A percentile compares a stretch with the other conserved stretches of the same genome.
Evolutionary conservation across 108 stramenopile species (phyloP).

Genomic region (Nitzschia sp.): DNA sequence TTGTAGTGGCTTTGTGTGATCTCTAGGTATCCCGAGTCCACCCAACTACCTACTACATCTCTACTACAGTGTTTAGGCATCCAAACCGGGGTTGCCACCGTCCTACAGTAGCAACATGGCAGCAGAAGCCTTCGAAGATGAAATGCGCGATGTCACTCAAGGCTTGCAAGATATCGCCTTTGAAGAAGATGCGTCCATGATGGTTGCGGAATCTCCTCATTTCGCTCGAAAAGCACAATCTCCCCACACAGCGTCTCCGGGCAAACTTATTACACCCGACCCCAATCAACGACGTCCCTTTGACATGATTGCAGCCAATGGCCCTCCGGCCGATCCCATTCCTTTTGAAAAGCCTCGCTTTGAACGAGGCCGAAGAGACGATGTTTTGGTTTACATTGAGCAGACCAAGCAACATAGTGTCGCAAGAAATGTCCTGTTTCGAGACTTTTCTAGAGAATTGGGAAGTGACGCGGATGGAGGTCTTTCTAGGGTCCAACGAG

Average conservation of each 20-base stretch:
- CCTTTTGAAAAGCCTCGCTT: constrained; percentile 37
- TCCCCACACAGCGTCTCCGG: constrained; percentile 2
- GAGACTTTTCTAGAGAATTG: constrained; percentile 45
- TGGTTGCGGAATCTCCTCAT: background rate
- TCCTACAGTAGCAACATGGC: background rate
- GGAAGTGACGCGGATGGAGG: constrained; percentile 33
- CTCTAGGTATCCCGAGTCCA: too few relatives aligned
- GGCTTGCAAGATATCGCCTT: constrained; percentile 8
- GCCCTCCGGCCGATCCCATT: constrained; percentile 45
- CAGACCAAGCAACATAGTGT: constrained; percentile 26
- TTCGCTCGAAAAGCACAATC: constrained; percentile 10
- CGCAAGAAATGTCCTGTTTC: constrained; percentile 45
- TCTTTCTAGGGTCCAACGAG: constrained; percentile 34
- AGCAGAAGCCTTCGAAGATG: background rate
- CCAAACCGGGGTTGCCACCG: too few relatives aligned
- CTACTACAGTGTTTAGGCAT: too few relatives aligned
- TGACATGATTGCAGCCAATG: constrained; percentile 22
- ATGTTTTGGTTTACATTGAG: constrained; percentile 40
- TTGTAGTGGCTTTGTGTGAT: too few relatives aligned
- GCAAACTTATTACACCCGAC: constrained; percentile 1
- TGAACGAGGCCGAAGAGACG: constrained; percentile 42
- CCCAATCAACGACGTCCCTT: constrained; percentile 25
- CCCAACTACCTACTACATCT: too few relatives aligned
- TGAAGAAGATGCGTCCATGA: constrained; percentile 1
- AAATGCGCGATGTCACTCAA: constrained; percentile 30